These are phyloP conservation scores for Syncephalastrum racemosum DNA, from an alignment of 371 early-diverging fungal genomes.

Conservation along the genomic window DNA sequence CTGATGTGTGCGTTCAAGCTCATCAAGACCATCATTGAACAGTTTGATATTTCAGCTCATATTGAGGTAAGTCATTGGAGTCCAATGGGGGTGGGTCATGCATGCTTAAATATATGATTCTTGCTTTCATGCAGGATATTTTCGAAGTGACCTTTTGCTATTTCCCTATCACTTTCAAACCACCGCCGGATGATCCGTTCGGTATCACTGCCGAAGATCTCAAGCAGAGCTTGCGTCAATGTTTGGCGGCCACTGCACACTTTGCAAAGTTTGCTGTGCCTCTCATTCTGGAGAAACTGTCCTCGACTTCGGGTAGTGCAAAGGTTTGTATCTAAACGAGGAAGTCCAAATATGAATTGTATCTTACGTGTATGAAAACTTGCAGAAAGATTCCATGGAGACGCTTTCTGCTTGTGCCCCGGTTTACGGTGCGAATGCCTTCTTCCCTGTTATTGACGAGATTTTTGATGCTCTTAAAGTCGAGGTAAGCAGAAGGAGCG, in stretches of 20 bases:
- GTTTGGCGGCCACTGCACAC: constrained; percentile 68
- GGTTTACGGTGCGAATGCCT: constrained; percentile 66
- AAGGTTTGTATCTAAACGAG: constrained; percentile 56
- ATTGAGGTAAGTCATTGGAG: constrained; percentile 57
- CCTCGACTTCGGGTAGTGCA: constrained; percentile 83
- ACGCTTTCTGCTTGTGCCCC: constrained; percentile 77
- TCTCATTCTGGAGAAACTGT: constrained; percentile 85
- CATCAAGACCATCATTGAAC: constrained; percentile 59
- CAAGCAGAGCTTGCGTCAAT: constrained; percentile 71
- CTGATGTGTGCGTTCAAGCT: constrained; percentile 83
- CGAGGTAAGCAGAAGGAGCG: constrained; percentile 62
- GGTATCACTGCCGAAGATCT: constrained; percentile 92
- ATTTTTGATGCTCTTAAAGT: constrained; percentile 69
- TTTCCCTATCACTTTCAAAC: constrained; percentile 97
- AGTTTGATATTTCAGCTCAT: constrained; percentile 75
- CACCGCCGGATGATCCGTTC: constrained; percentile 91
- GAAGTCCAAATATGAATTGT: constrained; percentile 21
- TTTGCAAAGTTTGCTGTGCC: constrained; percentile 84
- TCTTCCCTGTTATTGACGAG: constrained; percentile 63
- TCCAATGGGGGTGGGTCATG: neutral
- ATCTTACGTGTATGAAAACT: constrained; percentile 2
- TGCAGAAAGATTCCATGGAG: constrained; percentile 84
- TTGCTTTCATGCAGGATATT: constrained; percentile 76
- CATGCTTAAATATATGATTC: neutral
- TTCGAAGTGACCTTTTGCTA: constrained; percentile 97